These are phyloP conservation scores for Crotalaria pallida DNA, from an alignment of 306 rosid genomes.

Conservation along the genomic window DNA sequence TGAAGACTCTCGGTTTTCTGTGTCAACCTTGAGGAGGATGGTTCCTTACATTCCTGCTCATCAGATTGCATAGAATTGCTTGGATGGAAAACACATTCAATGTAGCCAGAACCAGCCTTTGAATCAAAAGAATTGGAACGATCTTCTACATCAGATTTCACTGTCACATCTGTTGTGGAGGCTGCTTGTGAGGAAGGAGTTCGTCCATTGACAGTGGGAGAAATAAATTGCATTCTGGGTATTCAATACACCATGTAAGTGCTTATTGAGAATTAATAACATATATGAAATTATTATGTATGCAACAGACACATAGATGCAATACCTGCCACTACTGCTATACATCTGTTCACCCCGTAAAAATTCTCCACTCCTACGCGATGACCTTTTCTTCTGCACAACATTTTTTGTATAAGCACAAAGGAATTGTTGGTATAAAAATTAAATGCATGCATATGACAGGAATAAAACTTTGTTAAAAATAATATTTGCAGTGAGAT, in stretches of 20 bases:
- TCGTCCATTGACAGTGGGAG: constrained; percentile 31
- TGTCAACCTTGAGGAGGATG: constrained; percentile 39
- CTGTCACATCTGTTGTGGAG: constrained; percentile 32
- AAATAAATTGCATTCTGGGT: constrained; percentile 51
- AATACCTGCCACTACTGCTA: constrained; percentile 64
- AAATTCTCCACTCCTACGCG: constrained; percentile 47
- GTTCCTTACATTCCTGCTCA: constrained; percentile 46
- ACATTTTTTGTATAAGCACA: constrained; percentile 23
- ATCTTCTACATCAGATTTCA: constrained; percentile 39
- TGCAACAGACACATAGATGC: constrained; percentile 2
- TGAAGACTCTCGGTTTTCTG: constrained; percentile 37
- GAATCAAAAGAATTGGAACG: constrained; percentile 66
- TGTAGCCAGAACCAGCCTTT: constrained; percentile 53
- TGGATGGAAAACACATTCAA: constrained; percentile 65
- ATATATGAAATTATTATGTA: not conserved
- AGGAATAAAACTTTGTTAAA: constrained; percentile 4
- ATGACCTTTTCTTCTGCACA: constrained; percentile 77
- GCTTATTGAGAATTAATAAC: constrained; percentile 27
- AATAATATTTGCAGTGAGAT: constrained; percentile 13
- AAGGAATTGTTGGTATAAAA: constrained; percentile 15
- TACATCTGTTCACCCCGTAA: constrained; percentile 49
- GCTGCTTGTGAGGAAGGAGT: constrained; percentile 31
- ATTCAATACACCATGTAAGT: constrained; percentile 23
- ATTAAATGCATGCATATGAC: constrained; percentile 10
- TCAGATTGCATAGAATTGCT: constrained; percentile 42